Percentiles rank a stretch among this genome's conserved stretches.
phyloP scores from a whole-genome alignment of 805 yeast species.

The Wickerhamiella slavikovae region DNA sequence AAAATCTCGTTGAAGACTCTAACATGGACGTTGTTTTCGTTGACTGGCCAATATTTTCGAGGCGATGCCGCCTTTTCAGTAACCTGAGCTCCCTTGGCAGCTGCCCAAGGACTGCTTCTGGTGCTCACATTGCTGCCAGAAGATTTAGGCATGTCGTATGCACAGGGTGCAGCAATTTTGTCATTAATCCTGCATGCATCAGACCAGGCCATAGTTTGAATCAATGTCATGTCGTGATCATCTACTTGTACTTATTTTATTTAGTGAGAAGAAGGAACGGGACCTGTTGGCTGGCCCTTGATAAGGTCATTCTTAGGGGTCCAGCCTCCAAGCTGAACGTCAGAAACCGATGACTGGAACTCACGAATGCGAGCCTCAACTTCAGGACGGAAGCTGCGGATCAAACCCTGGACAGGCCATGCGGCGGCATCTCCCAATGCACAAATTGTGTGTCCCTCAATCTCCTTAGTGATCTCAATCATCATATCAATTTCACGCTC shows the following conservation, averaged over 20 bases:
- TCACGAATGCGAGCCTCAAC: constrained; percentile 56
- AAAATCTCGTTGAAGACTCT: constrained; percentile 10
- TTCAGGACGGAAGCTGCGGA: constrained; percentile 66
- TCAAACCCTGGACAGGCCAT: constrained; percentile 83
- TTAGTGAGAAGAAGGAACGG: background rate
- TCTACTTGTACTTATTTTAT: no score
- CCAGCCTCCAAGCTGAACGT: constrained; percentile 64
- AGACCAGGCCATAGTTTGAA: no score
- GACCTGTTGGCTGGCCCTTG: constrained; percentile 32
- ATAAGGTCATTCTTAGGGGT: constrained; percentile 32
- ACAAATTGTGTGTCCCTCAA: constrained; percentile 83
- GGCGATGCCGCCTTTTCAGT: no score
- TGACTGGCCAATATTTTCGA: constrained; percentile 8
- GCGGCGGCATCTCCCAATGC: constrained; percentile 88
- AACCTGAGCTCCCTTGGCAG: no score
- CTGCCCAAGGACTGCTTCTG: no score
- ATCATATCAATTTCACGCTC: constrained; percentile 71
- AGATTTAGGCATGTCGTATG: no score
- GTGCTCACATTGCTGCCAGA: no score
- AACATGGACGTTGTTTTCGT: constrained; percentile 10
- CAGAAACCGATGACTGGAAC: constrained; percentile 29
- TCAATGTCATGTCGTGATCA: no score
- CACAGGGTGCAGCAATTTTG: no score
- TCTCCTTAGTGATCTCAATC: constrained; percentile 63
- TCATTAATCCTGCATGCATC: no score